A percentile compares a stretch with the other conserved stretches of the same genome.
phyloP scores from a whole-genome alignment of 1,284 basidiomycete genomes.

The Tilletia indica region DNA sequence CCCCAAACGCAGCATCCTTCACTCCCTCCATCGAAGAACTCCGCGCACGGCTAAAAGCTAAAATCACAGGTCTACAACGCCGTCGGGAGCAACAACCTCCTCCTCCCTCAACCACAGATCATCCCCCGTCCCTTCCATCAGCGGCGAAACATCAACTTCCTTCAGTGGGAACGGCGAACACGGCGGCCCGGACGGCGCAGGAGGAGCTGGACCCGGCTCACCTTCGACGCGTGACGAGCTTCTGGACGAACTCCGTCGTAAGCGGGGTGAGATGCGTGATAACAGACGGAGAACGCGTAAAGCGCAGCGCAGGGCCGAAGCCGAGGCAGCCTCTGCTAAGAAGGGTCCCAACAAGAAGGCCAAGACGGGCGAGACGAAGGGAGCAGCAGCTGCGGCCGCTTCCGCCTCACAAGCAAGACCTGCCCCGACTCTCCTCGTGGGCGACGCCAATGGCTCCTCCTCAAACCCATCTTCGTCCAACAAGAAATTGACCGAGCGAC shows the following conservation, averaged over 20 bases:
- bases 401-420: slow-evolving; percentile 27
- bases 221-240: slow-evolving; percentile 43
- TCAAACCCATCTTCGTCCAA: slow-evolving; percentile 11
- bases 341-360: slow-evolving; percentile 12
- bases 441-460: slow-evolving; percentile 23
- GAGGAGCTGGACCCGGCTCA: background rate
- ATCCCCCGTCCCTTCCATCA: background rate
- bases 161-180: background rate
- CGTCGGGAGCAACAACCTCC: slow-evolving; percentile 28
- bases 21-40: slow-evolving; percentile 20
- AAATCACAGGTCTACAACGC: slow-evolving; percentile 43
- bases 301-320: slow-evolving; percentile 31
- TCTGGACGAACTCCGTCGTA: slow-evolving; percentile 47
- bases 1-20: background rate
- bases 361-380: slow-evolving; percentile 19
- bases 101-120: background rate
- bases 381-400: slow-evolving; percentile 27
- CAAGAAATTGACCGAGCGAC: slow-evolving; percentile 28
- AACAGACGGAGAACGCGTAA: slow-evolving; percentile 46
- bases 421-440: slow-evolving; percentile 43
- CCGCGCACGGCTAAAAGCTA: slow-evolving; percentile 45
- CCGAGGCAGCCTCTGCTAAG: background rate
- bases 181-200: slow-evolving; percentile 22
- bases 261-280: slow-evolving; percentile 49
- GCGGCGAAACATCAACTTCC: background rate